phyloP scores from a whole-genome alignment of 176 grass and related monocot genomes.

The Raddia distichophylla region DNA sequence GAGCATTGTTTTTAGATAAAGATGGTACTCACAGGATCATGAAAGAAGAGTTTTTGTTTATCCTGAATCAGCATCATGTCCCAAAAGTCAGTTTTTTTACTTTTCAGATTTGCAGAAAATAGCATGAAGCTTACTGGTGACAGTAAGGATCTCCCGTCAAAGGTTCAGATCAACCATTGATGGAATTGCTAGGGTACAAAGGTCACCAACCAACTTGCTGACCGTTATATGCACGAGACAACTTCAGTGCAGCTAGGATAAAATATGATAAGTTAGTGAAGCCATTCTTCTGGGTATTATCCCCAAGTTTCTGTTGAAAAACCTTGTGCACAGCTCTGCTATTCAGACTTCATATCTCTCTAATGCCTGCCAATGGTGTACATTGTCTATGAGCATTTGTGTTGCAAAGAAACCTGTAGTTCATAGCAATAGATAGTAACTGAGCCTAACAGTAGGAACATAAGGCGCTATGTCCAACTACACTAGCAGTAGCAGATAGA shows the following conservation, averaged over 20 bases:
- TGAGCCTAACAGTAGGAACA: neutral
- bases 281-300: neutral
- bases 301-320: constrained; percentile 15
- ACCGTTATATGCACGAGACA: neutral
- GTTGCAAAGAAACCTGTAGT: neutral
- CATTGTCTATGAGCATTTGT: neutral
- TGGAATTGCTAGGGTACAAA: neutral
- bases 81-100: neutral
- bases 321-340: neutral
- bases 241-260: neutral
- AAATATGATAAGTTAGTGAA: neutral
- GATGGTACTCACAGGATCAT: neutral
- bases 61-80: neutral
- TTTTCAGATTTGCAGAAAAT: neutral
- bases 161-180: neutral
- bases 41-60: neutral
- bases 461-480: neutral
- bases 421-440: neutral
- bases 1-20: neutral
- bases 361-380: constrained; percentile 34
- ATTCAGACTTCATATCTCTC: constrained; percentile 44
- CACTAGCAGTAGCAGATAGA: neutral
- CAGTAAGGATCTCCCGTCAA: neutral
- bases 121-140: neutral
- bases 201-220: constrained; percentile 1